phyloP scores from a whole-genome alignment of 108 stramenopile genomes.

The Fragilariopsis cylindrus region DNA sequence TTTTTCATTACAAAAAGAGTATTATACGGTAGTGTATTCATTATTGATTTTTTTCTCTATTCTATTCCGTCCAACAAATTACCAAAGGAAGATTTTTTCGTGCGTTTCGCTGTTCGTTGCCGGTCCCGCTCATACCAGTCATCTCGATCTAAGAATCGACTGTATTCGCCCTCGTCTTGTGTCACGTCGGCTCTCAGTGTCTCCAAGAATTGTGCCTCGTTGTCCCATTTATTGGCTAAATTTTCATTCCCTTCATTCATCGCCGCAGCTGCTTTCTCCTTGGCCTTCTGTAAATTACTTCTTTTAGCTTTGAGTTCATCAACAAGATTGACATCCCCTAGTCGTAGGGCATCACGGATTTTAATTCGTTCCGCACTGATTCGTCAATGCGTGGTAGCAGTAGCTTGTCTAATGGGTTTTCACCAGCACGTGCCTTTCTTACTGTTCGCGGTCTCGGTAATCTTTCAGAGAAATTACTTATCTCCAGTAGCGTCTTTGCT shows the following conservation, averaged over 20 bases:
- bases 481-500: constrained; percentile 61
- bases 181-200: constrained; percentile 80
- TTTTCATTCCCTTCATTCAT: constrained; percentile 60
- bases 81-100: constrained; percentile 64
- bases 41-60: constrained; percentile 10
- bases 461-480: constrained; percentile 66
- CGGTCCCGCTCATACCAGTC: constrained; percentile 90
- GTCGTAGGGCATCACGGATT: constrained; percentile 70
- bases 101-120: constrained; percentile 47
- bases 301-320: constrained; percentile 51
- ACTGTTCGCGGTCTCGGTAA: constrained; percentile 73
- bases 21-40: constrained; percentile 4
- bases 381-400: constrained; percentile 85
- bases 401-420: constrained; percentile 63
- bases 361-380: constrained; percentile 68
- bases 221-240: constrained; percentile 49
- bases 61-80: constrained; percentile 73
- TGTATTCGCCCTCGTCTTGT: constrained; percentile 81
- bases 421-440: constrained; percentile 13
- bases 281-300: constrained; percentile 65
- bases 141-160: constrained; percentile 82
- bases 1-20: not conserved
- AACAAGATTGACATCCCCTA: constrained; percentile 56
- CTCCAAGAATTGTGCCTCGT: constrained; percentile 75
- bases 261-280: constrained; percentile 60